Evolutionary conservation across 345 rosid species (phyloP).

Genomic region (Toxicodendron radicans): DNA sequence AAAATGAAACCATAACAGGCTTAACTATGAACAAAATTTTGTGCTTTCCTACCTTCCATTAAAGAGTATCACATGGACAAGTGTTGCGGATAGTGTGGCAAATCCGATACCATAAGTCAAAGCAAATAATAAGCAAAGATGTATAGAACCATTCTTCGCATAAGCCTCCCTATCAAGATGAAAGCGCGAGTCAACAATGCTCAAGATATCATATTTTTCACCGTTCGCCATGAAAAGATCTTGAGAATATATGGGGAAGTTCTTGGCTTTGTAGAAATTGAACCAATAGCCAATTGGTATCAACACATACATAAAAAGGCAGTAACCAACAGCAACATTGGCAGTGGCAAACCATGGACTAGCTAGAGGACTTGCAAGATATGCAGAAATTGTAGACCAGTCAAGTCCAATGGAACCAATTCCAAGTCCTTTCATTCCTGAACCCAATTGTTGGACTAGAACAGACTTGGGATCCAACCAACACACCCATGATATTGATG

Average conservation of each 20-base stretch:
- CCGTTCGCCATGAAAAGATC: constrained; percentile 54
- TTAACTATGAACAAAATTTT: background rate
- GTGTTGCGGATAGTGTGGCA: constrained; percentile 66
- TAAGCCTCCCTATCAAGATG: constrained; percentile 55
- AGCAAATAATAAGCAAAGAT: constrained; percentile 75
- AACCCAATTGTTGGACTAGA: constrained; percentile 68
- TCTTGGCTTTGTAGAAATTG: constrained; percentile 64
- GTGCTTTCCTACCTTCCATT: constrained; percentile 52
- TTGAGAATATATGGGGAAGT: constrained; percentile 58
- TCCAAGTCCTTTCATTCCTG: constrained; percentile 72
- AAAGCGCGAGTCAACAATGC: constrained; percentile 51
- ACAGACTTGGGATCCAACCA: constrained; percentile 70
- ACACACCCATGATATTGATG: constrained; percentile 78
- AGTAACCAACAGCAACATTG: constrained; percentile 60
- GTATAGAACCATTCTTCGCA: constrained; percentile 45
- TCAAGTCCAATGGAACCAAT: constrained; percentile 71
- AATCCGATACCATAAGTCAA: constrained; percentile 79
- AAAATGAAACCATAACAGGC: background rate
- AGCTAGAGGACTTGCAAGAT: constrained; percentile 78
- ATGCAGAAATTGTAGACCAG: constrained; percentile 70
- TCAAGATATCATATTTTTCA: constrained; percentile 46
- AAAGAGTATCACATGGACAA: constrained; percentile 66
- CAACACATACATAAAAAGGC: constrained; percentile 56
- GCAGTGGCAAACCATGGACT: constrained; percentile 81
- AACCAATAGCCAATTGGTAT: constrained; percentile 68